phyloP scores from a whole-genome alignment of 257 asterid genomes.

The Plectranthus barbatus region DNA sequence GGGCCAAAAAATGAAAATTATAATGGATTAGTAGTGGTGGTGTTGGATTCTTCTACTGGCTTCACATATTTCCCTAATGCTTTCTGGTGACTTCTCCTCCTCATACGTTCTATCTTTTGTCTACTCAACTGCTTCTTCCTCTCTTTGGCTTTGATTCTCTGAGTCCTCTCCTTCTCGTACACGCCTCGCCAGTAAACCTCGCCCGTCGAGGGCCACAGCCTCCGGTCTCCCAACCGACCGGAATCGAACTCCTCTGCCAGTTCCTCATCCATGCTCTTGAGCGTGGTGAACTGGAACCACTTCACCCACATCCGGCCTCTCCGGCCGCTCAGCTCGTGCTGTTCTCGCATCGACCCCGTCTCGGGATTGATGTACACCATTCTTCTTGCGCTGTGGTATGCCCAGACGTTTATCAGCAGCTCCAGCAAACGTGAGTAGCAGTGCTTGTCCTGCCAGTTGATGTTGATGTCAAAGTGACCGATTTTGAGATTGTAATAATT shows the following conservation, averaged over 20 bases:
- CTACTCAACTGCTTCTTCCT: slow-evolving; percentile 50
- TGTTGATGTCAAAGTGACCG: too few species aligned
- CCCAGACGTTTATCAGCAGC: slow-evolving; percentile 85
- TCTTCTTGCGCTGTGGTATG: slow-evolving; percentile 77
- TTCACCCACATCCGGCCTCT: slow-evolving; percentile 82
- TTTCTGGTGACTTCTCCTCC: slow-evolving; percentile 49
- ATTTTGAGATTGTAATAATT: too few species aligned
- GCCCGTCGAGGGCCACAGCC: slow-evolving; percentile 89
- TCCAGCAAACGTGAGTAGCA: slow-evolving; percentile 77
- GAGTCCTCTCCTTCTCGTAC: slow-evolving; percentile 50
- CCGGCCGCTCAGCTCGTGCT: slow-evolving; percentile 46
- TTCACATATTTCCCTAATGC: slow-evolving; percentile 67
- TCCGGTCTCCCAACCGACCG: slow-evolving; percentile 40
- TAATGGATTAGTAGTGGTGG: slow-evolving; percentile 19
- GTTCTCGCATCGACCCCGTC: slow-evolving; percentile 64
- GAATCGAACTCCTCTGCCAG: slow-evolving; percentile 75
- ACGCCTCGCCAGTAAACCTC: slow-evolving; percentile 76
- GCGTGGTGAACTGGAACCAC: slow-evolving; percentile 68
- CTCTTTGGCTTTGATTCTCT: slow-evolving; percentile 49
- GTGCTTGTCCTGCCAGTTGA: slow-evolving; percentile 91
- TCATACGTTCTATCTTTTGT: slow-evolving; percentile 56
- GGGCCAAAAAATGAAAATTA: not conserved
- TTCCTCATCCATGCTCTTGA: slow-evolving; percentile 83
- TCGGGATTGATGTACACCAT: slow-evolving; percentile 65
- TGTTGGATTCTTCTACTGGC: slow-evolving; percentile 55